Evolutionary conservation across 306 rosid genomes (phyloP).

Genomic region (Canavalia gladiata): DNA sequence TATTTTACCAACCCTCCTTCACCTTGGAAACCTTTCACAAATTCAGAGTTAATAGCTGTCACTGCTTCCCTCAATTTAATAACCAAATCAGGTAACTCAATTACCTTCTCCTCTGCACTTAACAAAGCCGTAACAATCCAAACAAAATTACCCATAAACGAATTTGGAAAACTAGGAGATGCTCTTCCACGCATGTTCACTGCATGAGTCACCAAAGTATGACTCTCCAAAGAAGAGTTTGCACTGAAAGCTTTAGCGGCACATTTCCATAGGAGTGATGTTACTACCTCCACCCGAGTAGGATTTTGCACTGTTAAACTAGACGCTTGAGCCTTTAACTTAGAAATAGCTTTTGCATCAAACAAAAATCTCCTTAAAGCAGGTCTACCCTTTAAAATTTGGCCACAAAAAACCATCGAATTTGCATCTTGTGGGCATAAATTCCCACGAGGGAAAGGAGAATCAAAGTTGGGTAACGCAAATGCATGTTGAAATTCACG

Average conservation of each 20-base stretch:
- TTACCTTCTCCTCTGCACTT: not conserved
- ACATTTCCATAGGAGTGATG: constrained; percentile 26
- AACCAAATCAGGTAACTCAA: not conserved
- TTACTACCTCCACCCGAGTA: constrained; percentile 20
- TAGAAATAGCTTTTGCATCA: not conserved
- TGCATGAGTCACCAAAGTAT: not conserved
- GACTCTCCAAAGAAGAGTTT: constrained; percentile 13
- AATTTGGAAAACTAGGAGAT: constrained; percentile 3
- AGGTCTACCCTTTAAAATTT: constrained; percentile 1
- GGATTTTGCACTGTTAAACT: not conserved
- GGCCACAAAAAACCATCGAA: not conserved
- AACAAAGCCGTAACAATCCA: not conserved
- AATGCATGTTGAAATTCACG: not conserved
- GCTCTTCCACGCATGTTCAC: constrained; percentile 20
- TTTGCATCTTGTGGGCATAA: not conserved
- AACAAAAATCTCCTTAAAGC: not conserved
- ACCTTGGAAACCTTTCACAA: not conserved
- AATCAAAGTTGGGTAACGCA: not conserved
- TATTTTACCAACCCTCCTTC: not conserved
- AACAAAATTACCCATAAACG: constrained; percentile 14
- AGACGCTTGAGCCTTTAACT: not conserved
- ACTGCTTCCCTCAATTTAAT: not conserved
- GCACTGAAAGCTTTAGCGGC: not conserved
- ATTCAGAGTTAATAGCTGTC: not conserved
- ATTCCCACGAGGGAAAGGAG: not conserved